These are phyloP conservation scores for Discostella pseudostelligera DNA, from an alignment of 108 stramenopile genomes.

Conservation along the genomic window DNA sequence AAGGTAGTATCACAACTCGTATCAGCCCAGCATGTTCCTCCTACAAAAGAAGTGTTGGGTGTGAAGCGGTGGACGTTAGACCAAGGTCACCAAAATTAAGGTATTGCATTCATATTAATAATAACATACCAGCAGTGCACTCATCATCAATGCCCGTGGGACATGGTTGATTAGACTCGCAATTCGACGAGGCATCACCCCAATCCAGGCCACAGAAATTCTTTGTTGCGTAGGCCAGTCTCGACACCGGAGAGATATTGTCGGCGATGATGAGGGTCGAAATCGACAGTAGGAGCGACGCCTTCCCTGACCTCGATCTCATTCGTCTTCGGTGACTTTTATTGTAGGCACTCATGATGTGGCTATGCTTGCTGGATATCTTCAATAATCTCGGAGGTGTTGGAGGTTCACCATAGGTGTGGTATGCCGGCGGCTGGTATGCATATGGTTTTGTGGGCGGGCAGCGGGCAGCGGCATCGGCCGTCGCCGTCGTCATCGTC, in stretches of 20 bases:
- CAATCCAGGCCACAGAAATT: conserved; percentile 28
- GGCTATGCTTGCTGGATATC: no score
- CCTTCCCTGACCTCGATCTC: not conserved
- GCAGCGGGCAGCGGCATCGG: no score
- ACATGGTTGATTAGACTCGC: conserved; percentile 22
- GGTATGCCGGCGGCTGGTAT: no score
- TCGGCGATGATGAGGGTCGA: not conserved
- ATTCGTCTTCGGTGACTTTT: no score
- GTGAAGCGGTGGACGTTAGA: no score
- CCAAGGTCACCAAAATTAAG: not conserved
- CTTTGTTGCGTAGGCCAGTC: conserved; percentile 8
- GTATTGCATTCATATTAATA: not conserved
- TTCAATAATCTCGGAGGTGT: no score
- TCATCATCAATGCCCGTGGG: conserved; percentile 26
- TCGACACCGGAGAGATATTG: not conserved
- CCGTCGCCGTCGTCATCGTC: no score
- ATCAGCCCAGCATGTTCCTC: conserved; percentile 33
- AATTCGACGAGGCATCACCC: conserved; percentile 28
- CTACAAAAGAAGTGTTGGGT: no score
- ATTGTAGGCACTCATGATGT: no score
- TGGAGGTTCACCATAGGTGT: no score
- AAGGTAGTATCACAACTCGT: conserved; percentile 23
- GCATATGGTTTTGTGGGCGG: no score
- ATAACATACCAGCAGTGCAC: conserved; percentile 18
- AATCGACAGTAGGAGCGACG: not conserved